Evolutionary conservation across 2,329 filamentous ascomycete species (phyloP).

Genomic region (Alternaria conjuncta): DNA sequence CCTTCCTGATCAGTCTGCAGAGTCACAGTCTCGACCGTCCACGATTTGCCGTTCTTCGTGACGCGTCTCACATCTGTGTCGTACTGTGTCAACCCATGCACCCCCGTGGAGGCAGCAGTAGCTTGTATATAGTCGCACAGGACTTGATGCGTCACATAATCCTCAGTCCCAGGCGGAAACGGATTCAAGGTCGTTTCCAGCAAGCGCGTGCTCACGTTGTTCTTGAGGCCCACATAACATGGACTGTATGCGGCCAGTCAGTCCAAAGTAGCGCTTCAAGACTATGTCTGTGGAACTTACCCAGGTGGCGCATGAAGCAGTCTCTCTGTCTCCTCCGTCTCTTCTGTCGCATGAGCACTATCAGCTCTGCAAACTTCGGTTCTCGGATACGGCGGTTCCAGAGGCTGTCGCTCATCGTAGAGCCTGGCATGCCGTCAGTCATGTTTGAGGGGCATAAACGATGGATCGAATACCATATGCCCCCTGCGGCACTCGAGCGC

Average conservation of each 20-base stretch:
- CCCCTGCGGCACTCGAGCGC: constrained; percentile 59
- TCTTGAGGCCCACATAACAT: constrained; percentile 60
- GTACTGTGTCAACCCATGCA: constrained; percentile 60
- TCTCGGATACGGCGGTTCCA: constrained; percentile 57
- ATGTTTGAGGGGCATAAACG: neutral
- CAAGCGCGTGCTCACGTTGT: constrained; percentile 61
- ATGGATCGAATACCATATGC: constrained; percentile 56
- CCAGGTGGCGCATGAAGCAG: constrained; percentile 59
- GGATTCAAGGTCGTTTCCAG: constrained; percentile 57
- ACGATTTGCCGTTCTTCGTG: constrained; percentile 56
- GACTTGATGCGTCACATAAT: constrained; percentile 63
- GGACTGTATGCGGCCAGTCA: constrained; percentile 49
- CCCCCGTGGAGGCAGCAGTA: constrained; percentile 59
- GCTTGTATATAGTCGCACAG: constrained; percentile 67
- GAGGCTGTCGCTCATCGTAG: constrained; percentile 57
- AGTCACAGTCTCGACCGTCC: constrained; percentile 60
- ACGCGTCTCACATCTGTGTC: constrained; percentile 65
- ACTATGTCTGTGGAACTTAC: constrained; percentile 29
- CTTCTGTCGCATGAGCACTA: constrained; percentile 17
- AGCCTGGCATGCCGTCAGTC: constrained; percentile 41
- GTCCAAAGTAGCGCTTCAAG: neutral
- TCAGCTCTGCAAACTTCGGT: constrained; percentile 26
- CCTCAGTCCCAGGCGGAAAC: constrained; percentile 67
- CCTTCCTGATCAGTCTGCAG: constrained; percentile 35
- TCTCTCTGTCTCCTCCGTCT: constrained; percentile 16